phyloP scores from a whole-genome alignment of 352 stramenopile genomes.

The Thalassiosira livingstoniorum region DNA sequence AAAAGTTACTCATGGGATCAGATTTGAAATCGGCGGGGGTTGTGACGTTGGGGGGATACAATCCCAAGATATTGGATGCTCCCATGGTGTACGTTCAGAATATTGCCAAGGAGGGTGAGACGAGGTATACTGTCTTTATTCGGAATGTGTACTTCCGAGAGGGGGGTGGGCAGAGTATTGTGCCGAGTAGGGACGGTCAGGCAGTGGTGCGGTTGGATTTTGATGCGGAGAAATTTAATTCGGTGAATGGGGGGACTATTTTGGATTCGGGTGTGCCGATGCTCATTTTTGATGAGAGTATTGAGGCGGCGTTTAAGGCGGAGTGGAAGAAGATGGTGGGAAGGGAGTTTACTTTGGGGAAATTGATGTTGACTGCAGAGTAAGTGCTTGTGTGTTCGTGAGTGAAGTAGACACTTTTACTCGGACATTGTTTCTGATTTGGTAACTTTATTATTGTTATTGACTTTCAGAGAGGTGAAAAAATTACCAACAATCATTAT shows the following conservation, averaged over 20 bases:
- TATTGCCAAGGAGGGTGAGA: constrained; percentile 28
- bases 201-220: constrained; percentile 47
- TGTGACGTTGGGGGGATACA: constrained; percentile 90
- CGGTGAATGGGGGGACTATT: constrained; percentile 42
- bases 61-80: constrained; percentile 73
- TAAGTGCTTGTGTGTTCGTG: too few species aligned
- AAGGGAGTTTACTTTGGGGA: constrained; percentile 50
- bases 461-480: too few species aligned
- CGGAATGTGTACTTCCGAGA: constrained; percentile 69
- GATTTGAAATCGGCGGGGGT: constrained; percentile 81
- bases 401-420: too few species aligned
- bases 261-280: constrained; percentile 59
- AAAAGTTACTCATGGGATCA: constrained; percentile 25
- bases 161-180: constrained; percentile 47
- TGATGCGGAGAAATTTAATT: constrained; percentile 44
- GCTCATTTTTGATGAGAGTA: constrained; percentile 54
- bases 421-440: too few species aligned
- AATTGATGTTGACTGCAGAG: constrained; percentile 52
- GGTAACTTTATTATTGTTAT: too few species aligned
- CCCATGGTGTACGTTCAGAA: constrained; percentile 83
- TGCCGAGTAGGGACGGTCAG: constrained; percentile 21
- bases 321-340: constrained; percentile 66
- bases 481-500: constrained; percentile 73
- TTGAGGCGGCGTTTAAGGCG: constrained; percentile 49
- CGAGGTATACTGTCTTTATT: constrained; percentile 78